Evolutionary conservation across 495 filamentous ascomycete genomes (phyloP).

Genomic region (Xylaria grammica): DNA sequence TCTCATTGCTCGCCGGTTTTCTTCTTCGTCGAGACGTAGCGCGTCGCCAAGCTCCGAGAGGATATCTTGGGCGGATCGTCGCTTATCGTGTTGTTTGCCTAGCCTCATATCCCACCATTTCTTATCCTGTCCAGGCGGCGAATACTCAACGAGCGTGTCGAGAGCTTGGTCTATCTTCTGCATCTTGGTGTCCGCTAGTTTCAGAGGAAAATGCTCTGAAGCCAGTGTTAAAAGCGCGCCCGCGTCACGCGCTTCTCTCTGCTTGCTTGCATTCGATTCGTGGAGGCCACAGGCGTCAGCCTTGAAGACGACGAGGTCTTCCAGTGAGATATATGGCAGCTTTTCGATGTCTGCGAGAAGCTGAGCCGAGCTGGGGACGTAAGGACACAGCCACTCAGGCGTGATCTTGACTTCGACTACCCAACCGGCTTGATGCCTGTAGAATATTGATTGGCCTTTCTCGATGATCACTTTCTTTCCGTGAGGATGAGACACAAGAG

Average conservation of each 20-base stretch:
- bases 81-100: constrained; percentile 29
- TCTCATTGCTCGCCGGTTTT: constrained; percentile 11
- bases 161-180: constrained; percentile 22
- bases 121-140: constrained; percentile 14
- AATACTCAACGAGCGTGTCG: constrained; percentile 21
- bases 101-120: constrained; percentile 18
- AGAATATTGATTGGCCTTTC: constrained; percentile 18
- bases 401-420: constrained; percentile 24
- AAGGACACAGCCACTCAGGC: constrained; percentile 25
- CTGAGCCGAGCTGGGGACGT: constrained; percentile 17
- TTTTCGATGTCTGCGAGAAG: constrained; percentile 5
- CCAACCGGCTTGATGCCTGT: constrained; percentile 20
- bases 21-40: constrained; percentile 22
- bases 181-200: constrained; percentile 19
- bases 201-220: constrained; percentile 23
- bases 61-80: constrained; percentile 23
- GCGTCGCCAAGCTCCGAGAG: constrained; percentile 25
- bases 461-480: constrained; percentile 11
- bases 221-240: constrained; percentile 21
- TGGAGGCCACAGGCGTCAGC: constrained; percentile 25
- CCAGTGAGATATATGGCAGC: constrained; percentile 23
- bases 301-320: constrained; percentile 27
- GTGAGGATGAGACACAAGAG: constrained; percentile 8
- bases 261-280: constrained; percentile 16
- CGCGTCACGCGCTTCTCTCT: constrained; percentile 20